phyloP scores from a whole-genome alignment of 352 stramenopile genomes.

The Phytopythium oedochilum region DNA sequence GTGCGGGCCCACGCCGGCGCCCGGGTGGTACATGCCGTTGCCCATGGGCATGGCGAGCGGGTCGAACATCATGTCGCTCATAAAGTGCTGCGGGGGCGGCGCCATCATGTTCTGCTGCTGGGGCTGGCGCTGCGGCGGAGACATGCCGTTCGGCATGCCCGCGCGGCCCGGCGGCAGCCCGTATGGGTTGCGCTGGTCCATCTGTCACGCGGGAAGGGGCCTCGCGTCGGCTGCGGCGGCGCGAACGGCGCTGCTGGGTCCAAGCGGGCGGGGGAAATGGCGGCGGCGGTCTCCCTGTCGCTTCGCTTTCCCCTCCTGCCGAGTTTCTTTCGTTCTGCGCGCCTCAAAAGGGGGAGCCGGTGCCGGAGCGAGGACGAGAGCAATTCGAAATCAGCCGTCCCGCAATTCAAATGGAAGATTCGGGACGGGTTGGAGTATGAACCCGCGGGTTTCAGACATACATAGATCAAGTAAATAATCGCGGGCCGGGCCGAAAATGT shows the following conservation, averaged over 20 bases:
- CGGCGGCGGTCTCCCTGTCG: neutral
- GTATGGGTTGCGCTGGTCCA: slow-evolving; percentile 68
- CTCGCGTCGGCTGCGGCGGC: no score
- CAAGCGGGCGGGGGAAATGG: no score
- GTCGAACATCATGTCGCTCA: slow-evolving; percentile 80
- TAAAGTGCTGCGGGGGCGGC: slow-evolving; percentile 49
- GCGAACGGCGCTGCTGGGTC: no score
- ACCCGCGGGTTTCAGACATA: no score
- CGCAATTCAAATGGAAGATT: neutral
- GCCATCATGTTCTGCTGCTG: slow-evolving; percentile 28
- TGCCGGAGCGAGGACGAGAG: neutral
- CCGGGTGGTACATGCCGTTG: slow-evolving; percentile 52
- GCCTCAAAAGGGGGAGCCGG: neutral
- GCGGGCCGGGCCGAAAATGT: no score
- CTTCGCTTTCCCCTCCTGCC: neutral
- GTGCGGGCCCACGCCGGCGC: slow-evolving; percentile 18
- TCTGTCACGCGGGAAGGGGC: no score
- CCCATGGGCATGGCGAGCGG: slow-evolving; percentile 51
- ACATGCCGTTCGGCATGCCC: slow-evolving; percentile 36
- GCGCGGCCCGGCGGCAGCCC: slow-evolving; percentile 37
- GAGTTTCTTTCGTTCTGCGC: neutral
- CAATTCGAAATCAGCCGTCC: neutral
- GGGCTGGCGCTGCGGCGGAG: slow-evolving; percentile 16
- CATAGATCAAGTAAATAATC: no score
- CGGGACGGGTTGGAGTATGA: neutral